A percentile compares a stretch with the other conserved stretches of the same genome.
Conservation (phyloP, 1,139 yeast genomes). For the Scheffersomyces stambukii region DNA sequence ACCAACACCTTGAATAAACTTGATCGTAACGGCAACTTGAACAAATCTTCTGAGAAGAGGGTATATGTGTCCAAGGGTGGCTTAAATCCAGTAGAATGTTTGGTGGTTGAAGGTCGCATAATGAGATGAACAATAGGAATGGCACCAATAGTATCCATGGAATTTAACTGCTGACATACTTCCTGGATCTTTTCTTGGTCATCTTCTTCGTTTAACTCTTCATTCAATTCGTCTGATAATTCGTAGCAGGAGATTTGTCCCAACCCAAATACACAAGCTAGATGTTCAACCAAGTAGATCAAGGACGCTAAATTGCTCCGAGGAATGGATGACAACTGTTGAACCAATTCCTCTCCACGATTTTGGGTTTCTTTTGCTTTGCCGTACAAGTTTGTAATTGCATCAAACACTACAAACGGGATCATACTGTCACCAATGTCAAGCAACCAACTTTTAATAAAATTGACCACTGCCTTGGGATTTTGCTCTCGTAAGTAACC, state of each 20-base stretch:
- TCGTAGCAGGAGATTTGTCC: constrained; percentile 26
- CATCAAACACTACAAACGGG: constrained; percentile 41
- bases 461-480: constrained; percentile 21
- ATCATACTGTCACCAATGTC: constrained; percentile 42
- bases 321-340: constrained; percentile 32
- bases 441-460: constrained; percentile 39
- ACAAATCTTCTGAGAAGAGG: constrained; percentile 25
- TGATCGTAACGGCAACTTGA: constrained; percentile 21
- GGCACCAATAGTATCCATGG: constrained; percentile 35
- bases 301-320: constrained; percentile 41
- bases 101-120: constrained; percentile 37
- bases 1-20: constrained; percentile 24
- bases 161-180: constrained; percentile 21
- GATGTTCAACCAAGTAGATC: constrained; percentile 34
- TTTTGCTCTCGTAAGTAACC: constrained; percentile 7
- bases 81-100: constrained; percentile 35
- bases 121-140: constrained; percentile 42
- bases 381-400: constrained; percentile 24
- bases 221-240: constrained; percentile 22
- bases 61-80: constrained; percentile 34
- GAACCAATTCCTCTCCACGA: constrained; percentile 19
- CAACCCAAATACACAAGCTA: constrained; percentile 23
- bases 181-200: constrained; percentile 11
- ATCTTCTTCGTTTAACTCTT: constrained; percentile 12
- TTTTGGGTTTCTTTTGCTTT: constrained; percentile 1